A percentile compares a stretch with the other conserved stretches of the same genome.
These are phyloP conservation scores for Aurantiochytrium sp. DNA, from an alignment of 108 stramenopile genomes.

Conservation along the genomic window DNA sequence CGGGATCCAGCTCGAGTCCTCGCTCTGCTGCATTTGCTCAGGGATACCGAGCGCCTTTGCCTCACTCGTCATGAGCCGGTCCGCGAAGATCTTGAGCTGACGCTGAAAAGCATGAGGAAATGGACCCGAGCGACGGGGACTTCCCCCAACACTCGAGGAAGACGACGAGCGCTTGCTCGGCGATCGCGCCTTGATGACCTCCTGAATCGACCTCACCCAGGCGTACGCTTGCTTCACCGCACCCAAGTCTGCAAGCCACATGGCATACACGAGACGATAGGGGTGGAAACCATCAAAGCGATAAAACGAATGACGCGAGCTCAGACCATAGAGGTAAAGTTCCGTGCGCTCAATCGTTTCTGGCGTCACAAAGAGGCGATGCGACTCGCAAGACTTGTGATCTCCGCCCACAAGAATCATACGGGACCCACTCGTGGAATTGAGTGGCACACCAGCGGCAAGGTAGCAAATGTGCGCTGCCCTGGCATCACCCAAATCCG, in stretches of 20 bases:
- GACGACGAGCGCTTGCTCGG: not conserved
- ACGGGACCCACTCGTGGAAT: not conserved
- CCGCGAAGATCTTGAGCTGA: slow-evolving; percentile 8
- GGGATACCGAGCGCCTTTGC: not conserved
- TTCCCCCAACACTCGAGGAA: not conserved
- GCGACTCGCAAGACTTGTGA: not conserved
- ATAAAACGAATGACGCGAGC: not conserved
- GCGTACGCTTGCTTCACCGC: not conserved
- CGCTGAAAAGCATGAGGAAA: slow-evolving; percentile 1
- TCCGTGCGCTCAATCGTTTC: slow-evolving; percentile 10
- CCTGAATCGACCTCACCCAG: slow-evolving; percentile 10
- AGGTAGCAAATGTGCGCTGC: not conserved
- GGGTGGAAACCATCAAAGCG: not conserved
- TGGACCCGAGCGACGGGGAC: not conserved
- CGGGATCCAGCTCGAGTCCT: not conserved
- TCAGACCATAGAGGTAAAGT: not conserved
- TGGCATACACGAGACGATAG: slow-evolving; percentile 4
- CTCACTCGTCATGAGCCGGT: not conserved
- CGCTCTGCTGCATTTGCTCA: not conserved
- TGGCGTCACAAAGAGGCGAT: not conserved
- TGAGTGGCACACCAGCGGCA: not conserved
- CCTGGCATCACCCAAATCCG: not conserved
- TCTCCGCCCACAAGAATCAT: not conserved
- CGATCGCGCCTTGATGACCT: not conserved
- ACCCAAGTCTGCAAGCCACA: slow-evolving; percentile 15